These are phyloP conservation scores for Ogataea ramenticola DNA, from an alignment of 805 yeast species.

Conservation along the genomic window DNA sequence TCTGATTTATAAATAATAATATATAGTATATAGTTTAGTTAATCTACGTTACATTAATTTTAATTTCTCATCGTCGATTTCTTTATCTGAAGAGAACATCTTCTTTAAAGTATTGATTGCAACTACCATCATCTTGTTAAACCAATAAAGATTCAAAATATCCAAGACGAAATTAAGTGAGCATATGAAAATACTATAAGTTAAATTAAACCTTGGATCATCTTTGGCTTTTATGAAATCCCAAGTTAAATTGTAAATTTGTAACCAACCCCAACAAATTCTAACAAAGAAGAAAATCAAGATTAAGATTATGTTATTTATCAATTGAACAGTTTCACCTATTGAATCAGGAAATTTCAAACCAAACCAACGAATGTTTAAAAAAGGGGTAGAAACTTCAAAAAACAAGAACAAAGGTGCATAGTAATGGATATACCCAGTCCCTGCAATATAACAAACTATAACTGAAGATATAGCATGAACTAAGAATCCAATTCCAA, in stretches of 20 bases:
- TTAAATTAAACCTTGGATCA: conserved; percentile 21
- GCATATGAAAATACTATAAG: conserved; percentile 21
- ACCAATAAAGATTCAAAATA: conserved; percentile 29
- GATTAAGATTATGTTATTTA: conserved; percentile 27
- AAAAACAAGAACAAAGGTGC: conserved; percentile 28
- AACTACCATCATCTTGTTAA: conserved; percentile 29
- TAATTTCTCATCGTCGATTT: conserved; percentile 19
- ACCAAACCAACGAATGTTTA: conserved; percentile 30
- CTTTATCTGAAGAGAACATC: conserved; percentile 19
- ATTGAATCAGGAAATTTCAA: conserved; percentile 23
- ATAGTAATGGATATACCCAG: conserved; percentile 25
- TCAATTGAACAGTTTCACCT: conserved; percentile 21
- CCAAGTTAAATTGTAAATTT: conserved; percentile 17
- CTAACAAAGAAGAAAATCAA: conserved; percentile 27
- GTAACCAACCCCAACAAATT: conserved; percentile 33
- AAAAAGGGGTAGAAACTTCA: conserved; percentile 30
- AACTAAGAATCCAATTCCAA: conserved; percentile 28
- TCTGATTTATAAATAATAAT: conserved; percentile 5
- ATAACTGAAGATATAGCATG: conserved; percentile 29
- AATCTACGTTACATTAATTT: conserved; percentile 19
- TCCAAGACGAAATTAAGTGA: conserved; percentile 26
- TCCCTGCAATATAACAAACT: conserved; percentile 20
- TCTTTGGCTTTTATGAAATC: conserved; percentile 21
- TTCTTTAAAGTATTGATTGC: conserved; percentile 27
- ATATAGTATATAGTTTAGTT: no score